Percentiles rank a stretch among this genome's conserved stretches.
Conservation (phyloP, 371 early-diverging fungal species). For the Haplosporangium sp. region DNA sequence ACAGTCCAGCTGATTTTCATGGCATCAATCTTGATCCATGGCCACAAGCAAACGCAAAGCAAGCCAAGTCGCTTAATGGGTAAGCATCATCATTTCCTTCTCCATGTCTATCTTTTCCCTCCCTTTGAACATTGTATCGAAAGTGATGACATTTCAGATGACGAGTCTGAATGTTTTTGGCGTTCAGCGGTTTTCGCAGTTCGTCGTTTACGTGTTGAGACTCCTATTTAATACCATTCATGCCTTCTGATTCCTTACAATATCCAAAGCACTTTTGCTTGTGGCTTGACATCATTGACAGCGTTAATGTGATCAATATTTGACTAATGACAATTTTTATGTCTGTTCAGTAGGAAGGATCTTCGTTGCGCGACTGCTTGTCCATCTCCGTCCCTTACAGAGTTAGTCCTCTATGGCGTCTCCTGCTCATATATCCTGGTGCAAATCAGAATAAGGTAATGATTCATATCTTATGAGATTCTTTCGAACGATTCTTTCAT, state of each 20-base stretch:
- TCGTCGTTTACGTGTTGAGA: conserved; percentile 52
- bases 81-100: not conserved
- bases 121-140: conserved; percentile 11
- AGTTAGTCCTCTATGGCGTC: no score
- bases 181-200: conserved; percentile 48
- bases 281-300: not conserved
- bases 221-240: conserved; percentile 58
- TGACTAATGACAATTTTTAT: no score
- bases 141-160: conserved; percentile 57
- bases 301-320: not conserved
- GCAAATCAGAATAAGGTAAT: not conserved
- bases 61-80: not conserved
- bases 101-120: not conserved
- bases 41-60: no score
- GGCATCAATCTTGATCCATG: no score
- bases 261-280: not conserved
- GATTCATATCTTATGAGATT: not conserved
- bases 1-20: no score
- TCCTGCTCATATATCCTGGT: not conserved
- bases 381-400: no score
- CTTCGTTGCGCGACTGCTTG: no score
- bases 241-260: conserved; percentile 54
- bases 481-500: not conserved
- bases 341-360: not conserved
- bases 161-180: conserved; percentile 57